Conservation (phyloP, 768 basidiomycete species). For the Multifurca ochricompacta region DNA sequence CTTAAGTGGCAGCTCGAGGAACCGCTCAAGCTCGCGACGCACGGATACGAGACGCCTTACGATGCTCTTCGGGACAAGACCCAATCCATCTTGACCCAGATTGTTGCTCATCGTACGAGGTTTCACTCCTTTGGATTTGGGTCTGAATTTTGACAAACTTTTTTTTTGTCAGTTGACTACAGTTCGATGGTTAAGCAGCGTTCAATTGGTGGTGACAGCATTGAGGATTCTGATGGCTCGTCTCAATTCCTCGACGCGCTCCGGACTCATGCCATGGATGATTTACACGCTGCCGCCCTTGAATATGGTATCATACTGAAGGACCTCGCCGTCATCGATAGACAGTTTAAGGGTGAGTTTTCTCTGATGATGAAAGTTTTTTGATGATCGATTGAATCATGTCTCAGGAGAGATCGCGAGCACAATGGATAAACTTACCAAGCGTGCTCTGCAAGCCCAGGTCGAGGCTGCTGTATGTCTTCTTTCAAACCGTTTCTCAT, state of each 20-base stretch:
- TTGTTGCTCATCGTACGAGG: conserved; percentile 65
- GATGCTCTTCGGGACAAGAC: conserved; percentile 75
- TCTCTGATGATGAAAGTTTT: background rate
- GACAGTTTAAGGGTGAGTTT: conserved; percentile 66
- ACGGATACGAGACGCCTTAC: conserved; percentile 80
- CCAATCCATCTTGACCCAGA: conserved; percentile 80
- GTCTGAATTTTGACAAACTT: conserved; percentile 1
- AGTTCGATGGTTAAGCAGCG: conserved; percentile 70
- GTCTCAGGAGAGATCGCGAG: conserved; percentile 58
- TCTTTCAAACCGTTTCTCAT: too few species aligned
- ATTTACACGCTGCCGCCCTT: conserved; percentile 70
- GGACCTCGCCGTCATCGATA: conserved; percentile 80
- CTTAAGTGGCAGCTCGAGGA: conserved; percentile 63
- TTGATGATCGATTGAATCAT: background rate
- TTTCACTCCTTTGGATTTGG: conserved; percentile 28
- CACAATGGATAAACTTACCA: conserved; percentile 82
- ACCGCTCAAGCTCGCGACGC: conserved; percentile 61
- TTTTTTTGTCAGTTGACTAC: conserved; percentile 39
- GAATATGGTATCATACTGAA: conserved; percentile 81
- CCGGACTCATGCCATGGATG: conserved; percentile 78
- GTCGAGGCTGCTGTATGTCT: conserved; percentile 70
- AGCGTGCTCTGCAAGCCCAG: conserved; percentile 77
- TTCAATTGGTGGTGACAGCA: conserved; percentile 64
- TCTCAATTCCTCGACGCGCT: conserved; percentile 78
- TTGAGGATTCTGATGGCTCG: conserved; percentile 64